Evolutionary conservation across 192 early-diverging fungal species (phyloP).

Genomic region (Obelidium mucronatum): DNA sequence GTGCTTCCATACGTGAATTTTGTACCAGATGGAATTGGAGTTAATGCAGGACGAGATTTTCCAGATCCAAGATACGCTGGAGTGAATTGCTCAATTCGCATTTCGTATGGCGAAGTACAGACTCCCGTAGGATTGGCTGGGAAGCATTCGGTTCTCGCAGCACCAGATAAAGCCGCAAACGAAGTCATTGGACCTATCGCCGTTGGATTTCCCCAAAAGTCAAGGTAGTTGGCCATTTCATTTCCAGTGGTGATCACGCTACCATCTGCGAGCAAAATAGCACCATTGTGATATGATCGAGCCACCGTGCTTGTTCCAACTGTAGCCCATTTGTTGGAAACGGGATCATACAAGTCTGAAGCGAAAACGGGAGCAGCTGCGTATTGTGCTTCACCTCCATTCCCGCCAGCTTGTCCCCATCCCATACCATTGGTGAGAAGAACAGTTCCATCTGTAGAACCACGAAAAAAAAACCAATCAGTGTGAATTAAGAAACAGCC

Average conservation of each 20-base stretch:
- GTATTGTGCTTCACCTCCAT: constrained; percentile 39
- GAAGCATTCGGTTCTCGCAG: background rate
- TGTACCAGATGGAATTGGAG: background rate
- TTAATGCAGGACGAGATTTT: background rate
- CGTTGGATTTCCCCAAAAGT: constrained; percentile 30
- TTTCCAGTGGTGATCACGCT: constrained; percentile 43
- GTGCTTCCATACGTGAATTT: constrained; percentile 24
- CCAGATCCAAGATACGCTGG: constrained; percentile 11
- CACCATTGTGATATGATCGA: constrained; percentile 49
- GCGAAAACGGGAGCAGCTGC: constrained; percentile 41
- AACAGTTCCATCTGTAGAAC: constrained; percentile 48
- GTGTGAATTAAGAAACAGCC: background rate
- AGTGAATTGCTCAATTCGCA: constrained; percentile 19
- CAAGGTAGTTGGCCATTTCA: constrained; percentile 51
- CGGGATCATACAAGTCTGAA: constrained; percentile 43
- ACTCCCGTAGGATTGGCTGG: background rate
- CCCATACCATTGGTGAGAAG: constrained; percentile 43
- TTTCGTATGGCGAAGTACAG: constrained; percentile 28
- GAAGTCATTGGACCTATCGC: background rate
- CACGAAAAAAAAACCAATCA: too few species aligned
- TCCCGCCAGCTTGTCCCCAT: constrained; percentile 47
- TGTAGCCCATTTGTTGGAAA: constrained; percentile 15
- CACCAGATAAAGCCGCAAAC: background rate
- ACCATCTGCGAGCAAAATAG: constrained; percentile 35
- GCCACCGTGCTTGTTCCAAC: constrained; percentile 2